Base-by-base conservation (phyloP, 257 asterid genomes). In the Nicotiana sylvestris region DNA sequence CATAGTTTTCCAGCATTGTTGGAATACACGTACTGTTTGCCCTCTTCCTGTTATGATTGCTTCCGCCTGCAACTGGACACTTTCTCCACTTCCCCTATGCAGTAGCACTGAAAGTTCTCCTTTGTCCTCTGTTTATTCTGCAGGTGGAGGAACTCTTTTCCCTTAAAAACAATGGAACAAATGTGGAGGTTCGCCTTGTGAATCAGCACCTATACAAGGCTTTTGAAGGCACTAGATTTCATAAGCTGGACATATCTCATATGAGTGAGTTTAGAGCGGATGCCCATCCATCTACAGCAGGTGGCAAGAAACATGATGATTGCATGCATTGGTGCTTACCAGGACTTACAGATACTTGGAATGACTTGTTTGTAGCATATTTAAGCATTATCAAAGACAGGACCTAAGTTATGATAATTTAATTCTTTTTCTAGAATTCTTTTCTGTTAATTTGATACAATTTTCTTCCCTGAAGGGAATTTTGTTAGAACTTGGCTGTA, bases 281-380 rank as follows among this genome's bases (percentile, higher is more conserved):
- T 82, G 98, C 95, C 65, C 98, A 96, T 85, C 99, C 98, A 35
- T 89, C 98, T 30, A 61, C 91, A 1, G 91, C 96, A 11, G 98
- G 98, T 81, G 98, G 98, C 58, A 95, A 93, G 86, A 87, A 86
- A 79, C 99, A 94, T 25, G 93, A 93, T 43, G 99, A 96, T 84
- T 94, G 99, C 89, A 94, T 96, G 99, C 99, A 94, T 81, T 94
- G 99, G 98, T 96, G 98, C 88, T 88, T 93, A 86, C 99, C 99
- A 1, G 98, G 99, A 76, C 89, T 94, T 32, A 91, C 98, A 7
- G 98, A 96, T 90, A 91, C 92, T 39, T 96, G 99, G 98, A 96
- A 91, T 70, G 98, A 96, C 91, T 85, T 93, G 88, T 88, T 94
- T 82, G 76, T 92, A 51, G 89, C 95, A 64, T 93, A 88, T 72